Base-by-base conservation (phyloP, 345 rosid genomes). In the Trapa incisa region DNA sequence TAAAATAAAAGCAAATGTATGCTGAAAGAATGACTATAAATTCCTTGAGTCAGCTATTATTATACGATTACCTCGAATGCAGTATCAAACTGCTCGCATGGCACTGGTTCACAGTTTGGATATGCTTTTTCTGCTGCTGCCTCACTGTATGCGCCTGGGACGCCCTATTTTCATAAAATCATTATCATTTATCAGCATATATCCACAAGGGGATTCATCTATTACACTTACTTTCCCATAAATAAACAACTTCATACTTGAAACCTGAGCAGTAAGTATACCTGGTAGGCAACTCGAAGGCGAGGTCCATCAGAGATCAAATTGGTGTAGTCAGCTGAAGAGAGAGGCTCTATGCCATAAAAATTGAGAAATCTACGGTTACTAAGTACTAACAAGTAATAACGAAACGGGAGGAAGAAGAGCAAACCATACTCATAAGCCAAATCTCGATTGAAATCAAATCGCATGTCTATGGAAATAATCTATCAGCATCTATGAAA, bases 201-300 rank as follows among this genome's bases (percentile, higher is more conserved):
- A 67, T 41, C 70, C 75, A 45, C 65, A 66, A 60, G 9, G 38
- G 39, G 36, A 75, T 17, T 37, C 15, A 67, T 13, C 48, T 53
- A 37, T 29, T 60, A 66, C 22, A 41, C 9, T 6, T 33, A 13
- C 43, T 47, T 54, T 12, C 22, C 45, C 4, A 32, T 2, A 35
- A 15, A 42, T 14, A 58, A 16, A 37, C 56, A 1, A 6, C 37
- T 4, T 38, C 64, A 3, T 56, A 22, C 39, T 5, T 22, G 36
- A 57, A 68, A 3, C 58, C 29, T 53, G 29, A n/a, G 58, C 58
- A 53, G 33, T 37, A 16, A 37, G 47, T 37, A 43, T 37, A 91
- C 97, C 96, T 94, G 99, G 69, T 89, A 94, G 47, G 99, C 99
- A 65, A 94, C 99, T 47, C 99, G 97, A 70, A 94, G 81, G 37